Evolutionary conservation across 345 rosid species (phyloP).

Genomic region (Kandelia obovata): DNA sequence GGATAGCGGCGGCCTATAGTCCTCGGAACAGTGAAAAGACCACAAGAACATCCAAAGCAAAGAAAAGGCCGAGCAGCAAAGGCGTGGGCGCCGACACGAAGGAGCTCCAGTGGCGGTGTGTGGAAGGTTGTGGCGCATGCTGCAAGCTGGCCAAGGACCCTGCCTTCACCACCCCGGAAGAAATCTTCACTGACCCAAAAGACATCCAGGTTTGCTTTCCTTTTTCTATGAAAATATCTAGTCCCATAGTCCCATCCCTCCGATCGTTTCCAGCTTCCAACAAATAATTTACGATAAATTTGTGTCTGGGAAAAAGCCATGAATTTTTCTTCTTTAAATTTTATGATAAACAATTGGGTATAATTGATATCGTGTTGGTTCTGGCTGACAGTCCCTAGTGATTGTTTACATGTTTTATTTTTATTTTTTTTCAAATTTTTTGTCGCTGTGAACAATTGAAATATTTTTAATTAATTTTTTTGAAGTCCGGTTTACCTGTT

Average conservation of each 20-base stretch:
- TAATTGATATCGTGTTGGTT: too few species aligned
- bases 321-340: too few species aligned
- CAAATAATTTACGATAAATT: too few species aligned
- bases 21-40: slow-evolving; percentile 15
- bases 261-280: neutral
- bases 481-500: too few species aligned
- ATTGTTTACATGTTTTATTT: too few species aligned
- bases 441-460: too few species aligned
- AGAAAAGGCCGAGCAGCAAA: slow-evolving; percentile 2
- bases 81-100: slow-evolving; percentile 42
- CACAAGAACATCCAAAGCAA: slow-evolving; percentile 15
- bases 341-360: too few species aligned
- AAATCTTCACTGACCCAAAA: slow-evolving; percentile 53
- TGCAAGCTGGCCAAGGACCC: slow-evolving; percentile 87
- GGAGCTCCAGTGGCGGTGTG: slow-evolving; percentile 65
- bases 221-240: slow-evolving; percentile 18
- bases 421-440: too few species aligned
- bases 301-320: too few species aligned
- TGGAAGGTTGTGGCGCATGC: slow-evolving; percentile 77
- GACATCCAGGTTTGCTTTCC: slow-evolving; percentile 50
- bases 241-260: slow-evolving; percentile 18
- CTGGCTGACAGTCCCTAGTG: too few species aligned
- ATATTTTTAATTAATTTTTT: too few species aligned
- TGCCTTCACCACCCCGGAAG: slow-evolving; percentile 68
- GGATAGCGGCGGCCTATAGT: slow-evolving; percentile 24